Percentiles rank a stretch among this genome's conserved stretches.
Conservation (phyloP, 257 asterid species). For the Dorcoceras hygrometricum region DNA sequence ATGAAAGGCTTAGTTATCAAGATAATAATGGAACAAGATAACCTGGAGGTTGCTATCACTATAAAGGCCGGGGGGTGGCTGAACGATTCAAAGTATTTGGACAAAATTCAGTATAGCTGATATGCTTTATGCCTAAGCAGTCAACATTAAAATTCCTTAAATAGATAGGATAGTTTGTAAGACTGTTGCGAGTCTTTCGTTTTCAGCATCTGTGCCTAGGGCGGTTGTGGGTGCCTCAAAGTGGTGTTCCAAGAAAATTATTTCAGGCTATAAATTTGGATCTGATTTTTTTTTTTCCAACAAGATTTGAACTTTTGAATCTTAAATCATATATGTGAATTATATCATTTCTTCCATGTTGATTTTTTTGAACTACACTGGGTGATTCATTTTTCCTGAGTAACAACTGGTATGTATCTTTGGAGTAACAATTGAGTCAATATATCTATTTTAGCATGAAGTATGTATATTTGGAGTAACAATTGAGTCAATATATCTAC, state of each 20-base stretch:
- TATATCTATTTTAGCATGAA: too few species aligned
- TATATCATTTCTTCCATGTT: too few species aligned
- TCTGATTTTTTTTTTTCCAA: too few species aligned
- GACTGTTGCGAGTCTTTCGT: slow-evolving; percentile 14
- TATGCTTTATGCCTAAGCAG: slow-evolving; percentile 22
- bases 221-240: neutral
- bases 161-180: slow-evolving; percentile 17
- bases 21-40: slow-evolving; percentile 20
- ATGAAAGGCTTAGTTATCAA: slow-evolving; percentile 1
- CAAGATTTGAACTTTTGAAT: too few species aligned
- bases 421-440: too few species aligned
- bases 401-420: too few species aligned
- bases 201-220: slow-evolving; percentile 17
- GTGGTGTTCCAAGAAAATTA: neutral
- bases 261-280: too few species aligned
- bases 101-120: slow-evolving; percentile 26
- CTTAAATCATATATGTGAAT: too few species aligned
- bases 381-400: too few species aligned
- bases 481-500: too few species aligned
- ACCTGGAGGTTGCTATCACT: slow-evolving; percentile 38
- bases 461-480: too few species aligned
- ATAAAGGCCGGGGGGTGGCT: slow-evolving; percentile 30
- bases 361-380: too few species aligned
- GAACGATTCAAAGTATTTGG: slow-evolving; percentile 51
- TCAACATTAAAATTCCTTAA: slow-evolving; percentile 25